A percentile compares a stretch with the other conserved stretches of the same genome.
Conservation (phyloP, 495 filamentous ascomycete genomes). For the Aspergillus affinis region DNA sequence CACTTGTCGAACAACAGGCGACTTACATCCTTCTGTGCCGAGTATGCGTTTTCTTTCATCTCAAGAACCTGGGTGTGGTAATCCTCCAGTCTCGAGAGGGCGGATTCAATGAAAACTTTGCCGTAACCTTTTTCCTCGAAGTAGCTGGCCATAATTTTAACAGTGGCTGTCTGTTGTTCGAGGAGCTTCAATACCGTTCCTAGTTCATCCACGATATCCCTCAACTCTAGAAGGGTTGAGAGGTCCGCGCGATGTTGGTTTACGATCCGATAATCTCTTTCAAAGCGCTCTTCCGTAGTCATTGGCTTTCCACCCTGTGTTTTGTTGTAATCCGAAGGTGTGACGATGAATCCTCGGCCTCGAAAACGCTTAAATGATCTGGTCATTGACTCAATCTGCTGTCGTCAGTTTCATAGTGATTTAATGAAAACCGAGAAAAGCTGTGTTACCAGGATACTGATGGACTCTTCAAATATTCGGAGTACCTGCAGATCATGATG, state of each 20-base stretch:
- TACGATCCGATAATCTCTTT: conserved; percentile 51
- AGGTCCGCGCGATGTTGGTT: conserved; percentile 61
- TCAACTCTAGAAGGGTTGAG: conserved; percentile 62
- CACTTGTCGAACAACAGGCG: background rate
- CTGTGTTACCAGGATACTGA: conserved; percentile 55
- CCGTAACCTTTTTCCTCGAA: conserved; percentile 34
- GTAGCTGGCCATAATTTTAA: conserved; percentile 50
- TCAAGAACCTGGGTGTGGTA: conserved; percentile 56
- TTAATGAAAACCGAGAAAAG: background rate
- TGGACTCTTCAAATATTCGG: conserved; percentile 66
- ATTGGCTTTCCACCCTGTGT: conserved; percentile 42
- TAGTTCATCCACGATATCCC: conserved; percentile 68
- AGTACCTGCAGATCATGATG: conserved; percentile 64
- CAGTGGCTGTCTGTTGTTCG: conserved; percentile 51
- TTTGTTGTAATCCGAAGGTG: conserved; percentile 52
- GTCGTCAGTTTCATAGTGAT: conserved; percentile 7
- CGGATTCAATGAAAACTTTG: conserved; percentile 48
- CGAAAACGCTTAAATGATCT: conserved; percentile 64
- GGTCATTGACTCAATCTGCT: conserved; percentile 61
- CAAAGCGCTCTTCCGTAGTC: conserved; percentile 43
- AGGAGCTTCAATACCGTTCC: conserved; percentile 58
- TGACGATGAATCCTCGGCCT: conserved; percentile 42
- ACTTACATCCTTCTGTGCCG: conserved; percentile 40
- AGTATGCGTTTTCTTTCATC: conserved; percentile 54
- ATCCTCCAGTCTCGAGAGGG: conserved; percentile 52